phyloP scores from a whole-genome alignment of 345 rosid genomes.

The Eucalyptus regnans region DNA sequence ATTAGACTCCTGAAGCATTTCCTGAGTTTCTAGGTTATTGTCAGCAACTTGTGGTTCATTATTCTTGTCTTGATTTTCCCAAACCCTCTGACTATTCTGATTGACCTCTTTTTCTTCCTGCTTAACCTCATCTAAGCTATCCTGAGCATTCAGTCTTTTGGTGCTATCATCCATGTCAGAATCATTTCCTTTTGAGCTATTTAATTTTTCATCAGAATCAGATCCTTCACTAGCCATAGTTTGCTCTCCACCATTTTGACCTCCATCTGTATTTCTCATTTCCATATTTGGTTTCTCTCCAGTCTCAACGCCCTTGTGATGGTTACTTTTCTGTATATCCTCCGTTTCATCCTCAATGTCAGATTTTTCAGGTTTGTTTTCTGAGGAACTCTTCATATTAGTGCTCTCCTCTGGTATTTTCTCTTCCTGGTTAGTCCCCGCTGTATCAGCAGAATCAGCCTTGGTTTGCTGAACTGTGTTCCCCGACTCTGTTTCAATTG shows the following conservation, averaged over 20 bases:
- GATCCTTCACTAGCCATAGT: conserved; percentile 15
- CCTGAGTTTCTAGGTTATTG: conserved; percentile 27
- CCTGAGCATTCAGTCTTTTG: conserved; percentile 17
- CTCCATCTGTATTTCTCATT: conserved; percentile 7
- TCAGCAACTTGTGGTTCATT: conserved; percentile 4
- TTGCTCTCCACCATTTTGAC: conserved; percentile 6
- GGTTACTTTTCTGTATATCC: not conserved
- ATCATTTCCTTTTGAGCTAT: conserved; percentile 10
- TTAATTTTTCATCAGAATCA: conserved; percentile 9
- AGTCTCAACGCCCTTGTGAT: not conserved
- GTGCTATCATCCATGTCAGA: conserved; percentile 12
- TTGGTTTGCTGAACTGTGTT: not conserved
- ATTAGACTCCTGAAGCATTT: conserved; percentile 24
- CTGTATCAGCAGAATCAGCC: not conserved
- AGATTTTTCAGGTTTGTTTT: not conserved
- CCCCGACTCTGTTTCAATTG: not conserved
- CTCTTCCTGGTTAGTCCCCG: not conserved
- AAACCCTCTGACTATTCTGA: not conserved
- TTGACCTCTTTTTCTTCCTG: not conserved
- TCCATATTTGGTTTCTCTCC: conserved; percentile 12
- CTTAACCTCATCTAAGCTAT: conserved; percentile 2
- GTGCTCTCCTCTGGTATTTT: not conserved
- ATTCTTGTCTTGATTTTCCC: not conserved
- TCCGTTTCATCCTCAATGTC: not conserved
- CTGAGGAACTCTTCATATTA: not conserved